These are phyloP conservation scores for Saturnispora sanitii DNA, from an alignment of 805 yeast species.

Conservation along the genomic window DNA sequence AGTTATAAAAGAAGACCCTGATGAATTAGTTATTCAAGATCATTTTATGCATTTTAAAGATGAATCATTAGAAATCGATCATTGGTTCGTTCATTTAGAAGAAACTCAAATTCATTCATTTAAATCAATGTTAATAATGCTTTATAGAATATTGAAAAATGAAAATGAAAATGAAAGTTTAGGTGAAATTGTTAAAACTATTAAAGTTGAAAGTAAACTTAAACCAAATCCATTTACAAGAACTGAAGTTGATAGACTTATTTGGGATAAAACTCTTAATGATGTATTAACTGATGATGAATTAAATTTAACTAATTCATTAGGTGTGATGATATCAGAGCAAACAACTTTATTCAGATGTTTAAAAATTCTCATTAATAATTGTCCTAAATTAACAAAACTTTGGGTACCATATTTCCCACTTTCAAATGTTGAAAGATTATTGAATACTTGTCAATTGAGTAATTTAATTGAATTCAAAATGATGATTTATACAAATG, in stretches of 20 bases:
- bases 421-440: background rate
- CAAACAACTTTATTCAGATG: conserved; percentile 15
- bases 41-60: conserved; percentile 13
- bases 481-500: conserved; percentile 13
- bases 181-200: conserved; percentile 10
- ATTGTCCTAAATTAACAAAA: conserved; percentile 13
- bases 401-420: conserved; percentile 12
- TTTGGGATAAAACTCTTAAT: conserved; percentile 3
- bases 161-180: conserved; percentile 5
- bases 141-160: conserved; percentile 15
- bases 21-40: conserved; percentile 12
- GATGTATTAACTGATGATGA: background rate
- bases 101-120: conserved; percentile 7
- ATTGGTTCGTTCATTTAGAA: conserved; percentile 10
- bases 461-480: conserved; percentile 8
- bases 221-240: conserved; percentile 10
- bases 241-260: conserved; percentile 5
- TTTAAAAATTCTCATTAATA: conserved; percentile 10
- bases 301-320: background rate
- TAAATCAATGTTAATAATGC: conserved; percentile 13
- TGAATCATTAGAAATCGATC: conserved; percentile 10
- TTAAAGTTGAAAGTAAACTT: conserved; percentile 15
- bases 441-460: background rate
- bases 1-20: conserved; percentile 8
- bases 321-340: background rate